Evolutionary conservation across 208 protist genomes (phyloP).

Genomic region (Acanthamoeba castellanii): DNA sequence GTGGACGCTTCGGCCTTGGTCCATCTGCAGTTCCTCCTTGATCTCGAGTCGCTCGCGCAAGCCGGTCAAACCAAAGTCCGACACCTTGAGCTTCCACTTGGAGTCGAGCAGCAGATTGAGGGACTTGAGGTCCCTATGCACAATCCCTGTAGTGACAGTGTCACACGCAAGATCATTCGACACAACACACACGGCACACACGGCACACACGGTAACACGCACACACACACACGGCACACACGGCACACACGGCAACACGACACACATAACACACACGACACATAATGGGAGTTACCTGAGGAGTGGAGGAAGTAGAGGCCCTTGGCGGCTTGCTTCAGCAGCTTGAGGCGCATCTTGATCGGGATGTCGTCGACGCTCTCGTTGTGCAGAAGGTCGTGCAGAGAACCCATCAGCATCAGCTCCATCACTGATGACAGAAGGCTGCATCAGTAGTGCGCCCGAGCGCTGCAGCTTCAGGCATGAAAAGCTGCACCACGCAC

Average conservation of each 20-base stretch:
- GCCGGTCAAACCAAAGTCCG: slow-evolving; percentile 57
- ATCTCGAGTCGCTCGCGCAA: neutral
- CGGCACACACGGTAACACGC: no score
- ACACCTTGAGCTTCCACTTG: slow-evolving; percentile 27
- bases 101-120: slow-evolving; percentile 58
- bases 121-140: slow-evolving; percentile 65
- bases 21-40: neutral
- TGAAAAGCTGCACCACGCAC: neutral
- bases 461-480: neutral
- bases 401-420: neutral
- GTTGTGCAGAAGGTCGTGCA: slow-evolving; percentile 37
- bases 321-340: slow-evolving; percentile 32
- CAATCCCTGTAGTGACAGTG: neutral
- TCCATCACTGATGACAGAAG: slow-evolving; percentile 28
- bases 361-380: slow-evolving; percentile 16
- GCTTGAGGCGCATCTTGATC: slow-evolving; percentile 28
- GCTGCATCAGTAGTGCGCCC: neutral
- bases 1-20: neutral
- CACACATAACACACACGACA: no score
- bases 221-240: no score
- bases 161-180: no score
- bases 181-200: no score
- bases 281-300: neutral
- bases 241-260: no score
- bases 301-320: slow-evolving; percentile 64